Percentiles rank a stretch among this genome's conserved stretches.
Evolutionary conservation across 768 basidiomycete genomes (phyloP).

Genomic region (Russula lepida): DNA sequence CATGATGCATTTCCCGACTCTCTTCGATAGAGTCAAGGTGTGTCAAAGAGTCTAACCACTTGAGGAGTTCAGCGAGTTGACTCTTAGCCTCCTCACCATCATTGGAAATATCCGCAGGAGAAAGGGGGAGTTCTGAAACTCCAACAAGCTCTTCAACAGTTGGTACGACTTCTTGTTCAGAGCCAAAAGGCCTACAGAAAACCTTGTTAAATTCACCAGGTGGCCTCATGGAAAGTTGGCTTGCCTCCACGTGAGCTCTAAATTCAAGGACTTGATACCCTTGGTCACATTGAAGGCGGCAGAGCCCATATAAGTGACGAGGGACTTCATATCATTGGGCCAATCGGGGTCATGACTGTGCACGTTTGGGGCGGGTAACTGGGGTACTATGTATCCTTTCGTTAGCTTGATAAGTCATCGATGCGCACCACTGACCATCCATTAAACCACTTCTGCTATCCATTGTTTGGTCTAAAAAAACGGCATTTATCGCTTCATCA

Average conservation of each 20-base stretch:
- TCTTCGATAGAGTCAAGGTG: neutral
- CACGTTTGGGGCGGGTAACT: conserved; percentile 13
- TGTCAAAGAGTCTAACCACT: neutral
- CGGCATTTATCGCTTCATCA: neutral
- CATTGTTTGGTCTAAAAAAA: neutral
- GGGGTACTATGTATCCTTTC: conserved; percentile 5
- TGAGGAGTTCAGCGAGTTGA: neutral
- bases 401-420: neutral
- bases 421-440: conserved; percentile 11
- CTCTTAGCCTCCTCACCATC: neutral
- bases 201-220: neutral
- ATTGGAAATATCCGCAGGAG: neutral
- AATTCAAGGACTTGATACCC: conserved; percentile 14
- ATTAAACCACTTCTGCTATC: conserved; percentile 2
- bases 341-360: neutral
- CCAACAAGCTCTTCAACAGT: conserved; percentile 14
- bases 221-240: neutral
- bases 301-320: neutral
- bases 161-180: conserved; percentile 4
- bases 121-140: neutral
- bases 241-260: conserved; percentile 19
- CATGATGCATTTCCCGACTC: neutral
- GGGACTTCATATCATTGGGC: neutral
- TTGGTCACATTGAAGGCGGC: neutral
- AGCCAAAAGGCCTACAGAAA: conserved; percentile 8